Base-by-base conservation (phyloP, 1,284 basidiomycete species). In the Albatrellus sp. region DNA sequence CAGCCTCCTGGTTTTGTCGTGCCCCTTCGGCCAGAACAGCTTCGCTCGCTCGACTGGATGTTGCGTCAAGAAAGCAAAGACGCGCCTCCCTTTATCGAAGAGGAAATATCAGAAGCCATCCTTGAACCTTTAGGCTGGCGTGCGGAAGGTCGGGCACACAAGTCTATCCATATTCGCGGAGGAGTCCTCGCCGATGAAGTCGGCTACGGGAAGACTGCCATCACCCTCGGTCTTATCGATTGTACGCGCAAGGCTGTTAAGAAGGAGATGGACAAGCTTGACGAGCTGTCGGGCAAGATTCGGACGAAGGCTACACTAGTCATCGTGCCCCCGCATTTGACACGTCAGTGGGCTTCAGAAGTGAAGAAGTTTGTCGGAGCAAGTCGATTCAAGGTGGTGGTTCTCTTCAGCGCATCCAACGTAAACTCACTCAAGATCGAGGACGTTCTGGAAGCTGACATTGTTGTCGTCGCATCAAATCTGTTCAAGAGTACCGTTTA, bases 181-280 rank as follows among this genome's bases (percentile, higher is more conserved):
- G 93, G 93, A 24, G 92, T 97, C 43, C 76, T 97, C 39, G 93
- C 93, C 7, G 92, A 97, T 56, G 85, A 94, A 60, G 92, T 97
- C 52, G 92, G 93, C 42, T 97, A 97, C 58, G 92, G 92, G 30
- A 97, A 97, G 66, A 97, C 92, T 0, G 91, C 91, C 20, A 96
- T 97, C 53, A 91, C 90, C 0, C 73, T 97, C 16, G 92, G 85
- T 9, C 70, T 97, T 45, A 84, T 94, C 50, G 81, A 86, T 55
- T 81, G 77, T 55, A 71, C 75, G 46, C 66, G 63, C 43, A 72
- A 75, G 52, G 62, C 70, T 33, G 73, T 85, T 29, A 68, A 69
- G 46, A 66, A 71, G 44, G 73, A 80, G 48, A 73, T 82, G 50
- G 58, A 65, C 2, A 66, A 68, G n/a, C 5, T 13, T 16, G 20